Base-by-base conservation (phyloP, 2,329 filamentous ascomycete species). In the Delphinella strobiligena region DNA sequence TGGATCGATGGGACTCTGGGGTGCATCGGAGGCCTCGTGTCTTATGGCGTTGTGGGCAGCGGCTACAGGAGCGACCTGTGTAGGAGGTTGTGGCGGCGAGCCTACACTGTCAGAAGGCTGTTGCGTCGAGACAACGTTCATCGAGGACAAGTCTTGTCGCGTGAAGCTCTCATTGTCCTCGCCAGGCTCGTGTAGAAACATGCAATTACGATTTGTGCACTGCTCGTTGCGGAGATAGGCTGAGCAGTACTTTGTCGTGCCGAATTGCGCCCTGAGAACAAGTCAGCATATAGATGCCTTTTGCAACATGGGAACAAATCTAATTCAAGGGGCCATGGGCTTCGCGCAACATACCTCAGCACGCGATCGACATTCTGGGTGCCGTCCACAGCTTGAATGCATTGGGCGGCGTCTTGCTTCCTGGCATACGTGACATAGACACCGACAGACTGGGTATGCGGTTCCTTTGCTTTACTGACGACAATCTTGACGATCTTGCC, bases 401-500 rank as follows among this genome's bases (percentile, higher is more conserved):
- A 98, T 29, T 75, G 78, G 31, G 81, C 81, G 12, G 91, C 91
- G 61, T 96, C 91, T 48, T 86, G 78, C 57, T 93, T 93, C 47
- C 76, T 80, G 50, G 91, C 82, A 58, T 95, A 98, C 0, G 91
- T 98, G n/a, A 98, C 91, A 55, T 98, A 98, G 37, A 98, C 89
- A 34, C 91, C 91, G 4, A 98, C 80, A 0, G 88, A 93, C 52
- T 91, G 83, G 49, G 86, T 83, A 40, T 71, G 68, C 34, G 71
- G 69, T 46, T 89, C 85, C 61, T 93, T 94, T 31, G 87, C 78
- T 60, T 94, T 95, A 69, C 88, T 96, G 49, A 98, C 93, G 40
- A 94, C 93, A 41, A 98, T 96, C 62, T 98, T 98, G 56, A 94
- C 82, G 51, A 98, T 98, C 56, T 89, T 91, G 51, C 91, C 91